Evolutionary conservation across 2,329 filamentous ascomycete species (phyloP).

Genomic region (Catunica adiposa): DNA sequence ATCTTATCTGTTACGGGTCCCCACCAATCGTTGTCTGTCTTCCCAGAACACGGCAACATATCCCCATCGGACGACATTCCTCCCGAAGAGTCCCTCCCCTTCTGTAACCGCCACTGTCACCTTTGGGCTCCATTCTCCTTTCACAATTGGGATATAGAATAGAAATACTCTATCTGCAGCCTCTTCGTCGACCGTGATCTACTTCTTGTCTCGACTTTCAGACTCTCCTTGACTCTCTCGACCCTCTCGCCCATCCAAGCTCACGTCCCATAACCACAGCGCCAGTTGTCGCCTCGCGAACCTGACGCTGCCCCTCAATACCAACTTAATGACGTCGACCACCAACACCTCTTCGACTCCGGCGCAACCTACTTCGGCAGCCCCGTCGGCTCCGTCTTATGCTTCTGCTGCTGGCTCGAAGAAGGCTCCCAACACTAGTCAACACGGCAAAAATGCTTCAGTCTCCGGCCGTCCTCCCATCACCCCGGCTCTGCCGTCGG

Average conservation of each 20-base stretch:
- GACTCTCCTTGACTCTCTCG: not conserved
- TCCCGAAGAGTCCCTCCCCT: not conserved
- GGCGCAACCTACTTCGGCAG: slow-evolving; percentile 39
- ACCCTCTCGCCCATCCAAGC: slow-evolving; percentile 7
- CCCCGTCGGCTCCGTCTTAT: slow-evolving; percentile 45
- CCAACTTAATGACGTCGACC: slow-evolving; percentile 40
- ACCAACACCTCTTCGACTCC: slow-evolving; percentile 32
- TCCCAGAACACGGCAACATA: not conserved
- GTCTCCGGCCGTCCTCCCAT: slow-evolving; percentile 64
- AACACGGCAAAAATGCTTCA: slow-evolving; percentile 48
- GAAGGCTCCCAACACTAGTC: slow-evolving; percentile 38
- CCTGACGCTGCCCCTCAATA: slow-evolving; percentile 13
- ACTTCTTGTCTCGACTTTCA: not conserved
- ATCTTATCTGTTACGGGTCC: not conserved
- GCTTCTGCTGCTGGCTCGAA: slow-evolving; percentile 48
- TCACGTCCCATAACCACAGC: slow-evolving; percentile 11
- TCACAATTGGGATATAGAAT: not conserved
- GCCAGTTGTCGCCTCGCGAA: slow-evolving; percentile 14
- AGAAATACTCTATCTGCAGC: not conserved
- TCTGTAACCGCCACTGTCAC: not conserved
- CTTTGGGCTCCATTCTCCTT: not conserved
- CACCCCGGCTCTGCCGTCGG: slow-evolving; percentile 48
- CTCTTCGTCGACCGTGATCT: not conserved
- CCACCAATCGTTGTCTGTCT: not conserved
- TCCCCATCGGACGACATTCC: not conserved